phyloP scores from a whole-genome alignment of 169 alveolate species.

The Plasmodium gallinaceum region DNA sequence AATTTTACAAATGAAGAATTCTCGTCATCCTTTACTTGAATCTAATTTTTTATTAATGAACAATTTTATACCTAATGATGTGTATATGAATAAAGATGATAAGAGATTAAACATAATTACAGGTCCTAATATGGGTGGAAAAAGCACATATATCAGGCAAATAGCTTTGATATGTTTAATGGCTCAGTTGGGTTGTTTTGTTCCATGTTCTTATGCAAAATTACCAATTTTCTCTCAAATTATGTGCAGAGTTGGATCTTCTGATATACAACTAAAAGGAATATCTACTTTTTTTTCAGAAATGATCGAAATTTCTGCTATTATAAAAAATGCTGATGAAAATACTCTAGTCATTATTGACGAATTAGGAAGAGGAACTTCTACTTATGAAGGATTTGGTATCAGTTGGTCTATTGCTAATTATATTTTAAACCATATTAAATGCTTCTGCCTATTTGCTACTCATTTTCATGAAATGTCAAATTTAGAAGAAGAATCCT shows the following conservation, averaged over 20 bases:
- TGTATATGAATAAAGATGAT: conserved; percentile 84
- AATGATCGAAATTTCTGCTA: conserved; percentile 96
- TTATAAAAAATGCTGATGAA: conserved; percentile 93
- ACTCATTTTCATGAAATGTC: conserved; percentile 99
- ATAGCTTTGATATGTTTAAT: conserved; percentile 83
- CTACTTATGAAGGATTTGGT: conserved; percentile 97
- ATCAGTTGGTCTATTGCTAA: conserved; percentile 97
- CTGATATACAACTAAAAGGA: conserved; percentile 96
- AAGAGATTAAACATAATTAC: conserved; percentile 95
- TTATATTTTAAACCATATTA: conserved; percentile 91
- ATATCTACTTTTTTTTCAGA: conserved; percentile 97
- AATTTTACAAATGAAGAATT: conserved; percentile 86
- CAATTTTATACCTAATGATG: conserved; percentile 92
- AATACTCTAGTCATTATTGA: conserved; percentile 95
- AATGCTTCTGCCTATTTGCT: conserved; percentile 97
- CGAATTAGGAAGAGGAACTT: conserved; percentile 99
- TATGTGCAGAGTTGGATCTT: conserved; percentile 97
- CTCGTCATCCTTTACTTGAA: conserved; percentile 92
- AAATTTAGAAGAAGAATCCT: conserved; percentile 86
- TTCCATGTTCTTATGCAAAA: conserved; percentile 94
- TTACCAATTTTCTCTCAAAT: conserved; percentile 94
- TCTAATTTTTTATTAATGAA: conserved; percentile 79
- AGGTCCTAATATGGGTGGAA: conserved; percentile 99
- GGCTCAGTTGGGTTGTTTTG: conserved; percentile 96
- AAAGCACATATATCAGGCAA: conserved; percentile 96